phyloP scores from a whole-genome alignment of 2,329 filamentous ascomycete genomes.

The Magnaporthales sp. region DNA sequence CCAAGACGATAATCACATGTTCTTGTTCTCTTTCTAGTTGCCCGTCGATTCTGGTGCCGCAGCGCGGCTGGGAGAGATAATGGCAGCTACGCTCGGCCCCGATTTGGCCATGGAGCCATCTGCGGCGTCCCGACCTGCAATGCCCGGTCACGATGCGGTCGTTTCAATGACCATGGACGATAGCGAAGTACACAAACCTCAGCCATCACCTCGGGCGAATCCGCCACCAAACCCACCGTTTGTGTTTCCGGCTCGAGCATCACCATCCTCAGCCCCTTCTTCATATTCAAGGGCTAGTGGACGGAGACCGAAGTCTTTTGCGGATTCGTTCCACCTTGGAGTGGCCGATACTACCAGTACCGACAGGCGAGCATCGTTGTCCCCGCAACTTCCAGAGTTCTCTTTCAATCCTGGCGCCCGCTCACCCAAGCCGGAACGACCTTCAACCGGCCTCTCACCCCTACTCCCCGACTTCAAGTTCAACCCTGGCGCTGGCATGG shows the following conservation, averaged over 20 bases:
- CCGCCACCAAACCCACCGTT: conserved; percentile 55
- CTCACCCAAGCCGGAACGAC: not conserved
- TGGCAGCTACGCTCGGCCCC: conserved; percentile 22
- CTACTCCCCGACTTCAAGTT: conserved; percentile 9
- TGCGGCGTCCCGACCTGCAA: conserved; percentile 7
- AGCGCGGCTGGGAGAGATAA: conserved; percentile 31
- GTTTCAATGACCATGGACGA: not conserved
- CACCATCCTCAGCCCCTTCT: conserved; percentile 37
- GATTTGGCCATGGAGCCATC: conserved; percentile 16
- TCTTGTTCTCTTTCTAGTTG: conserved; percentile 24
- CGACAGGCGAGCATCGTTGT: conserved; percentile 19
- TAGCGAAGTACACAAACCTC: not conserved
- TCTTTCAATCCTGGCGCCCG: conserved; percentile 45
- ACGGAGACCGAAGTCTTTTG: conserved; percentile 43
- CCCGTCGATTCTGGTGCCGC: conserved; percentile 36
- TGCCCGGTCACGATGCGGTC: conserved; percentile 2
- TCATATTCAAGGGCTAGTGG: conserved; percentile 38
- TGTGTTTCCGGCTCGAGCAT: conserved; percentile 47
- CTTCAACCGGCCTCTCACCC: conserved; percentile 1
- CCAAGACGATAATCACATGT: conserved; percentile 23
- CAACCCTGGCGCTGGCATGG: conserved; percentile 19
- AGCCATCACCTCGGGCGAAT: conserved; percentile 23
- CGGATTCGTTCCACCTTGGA: conserved; percentile 31
- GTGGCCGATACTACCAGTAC: conserved; percentile 20
- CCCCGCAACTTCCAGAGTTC: conserved; percentile 42